These are phyloP conservation scores for Echinochloa phyllopogon DNA, from an alignment of 176 grass and related monocot species.

Conservation along the genomic window DNA sequence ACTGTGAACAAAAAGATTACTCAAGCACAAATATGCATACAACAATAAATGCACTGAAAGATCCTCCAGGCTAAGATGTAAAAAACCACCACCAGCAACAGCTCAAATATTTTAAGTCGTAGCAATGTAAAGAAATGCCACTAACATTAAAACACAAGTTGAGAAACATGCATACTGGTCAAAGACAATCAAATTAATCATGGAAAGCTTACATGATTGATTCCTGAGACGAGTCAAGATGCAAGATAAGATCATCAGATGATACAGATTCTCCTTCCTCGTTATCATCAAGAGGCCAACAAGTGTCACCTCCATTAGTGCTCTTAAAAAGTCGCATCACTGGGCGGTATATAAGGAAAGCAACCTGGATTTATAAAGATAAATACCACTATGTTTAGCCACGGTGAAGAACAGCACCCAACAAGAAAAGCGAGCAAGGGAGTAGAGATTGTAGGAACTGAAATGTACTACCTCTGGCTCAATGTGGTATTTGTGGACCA, in stretches of 20 bases:
- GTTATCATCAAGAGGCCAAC: slow-evolving; percentile 84
- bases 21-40: background rate
- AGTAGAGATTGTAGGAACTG: background rate
- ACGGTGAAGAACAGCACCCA: background rate
- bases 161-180: slow-evolving; percentile 12
- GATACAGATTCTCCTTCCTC: slow-evolving; percentile 70
- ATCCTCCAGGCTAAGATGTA: background rate
- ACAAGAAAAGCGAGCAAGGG: background rate
- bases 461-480: slow-evolving; percentile 84
- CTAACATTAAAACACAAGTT: background rate
- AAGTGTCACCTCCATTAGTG: slow-evolving; percentile 60
- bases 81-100: background rate
- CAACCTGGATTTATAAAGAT: slow-evolving; percentile 75
- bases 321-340: slow-evolving; percentile 98
- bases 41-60: background rate
- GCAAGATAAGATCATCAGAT: slow-evolving; percentile 76
- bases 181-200: slow-evolving; percentile 40
- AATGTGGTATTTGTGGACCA: slow-evolving; percentile 93
- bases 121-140: slow-evolving; percentile 25
- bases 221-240: slow-evolving; percentile 62
- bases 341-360: slow-evolving; percentile 98
- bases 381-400: slow-evolving; percentile 34
- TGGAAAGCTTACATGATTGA: slow-evolving; percentile 68
- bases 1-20: no score
- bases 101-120: no score